Evolutionary conservation across 208 protist species (phyloP).

Genomic region (Trypanosoma boissoni): DNA sequence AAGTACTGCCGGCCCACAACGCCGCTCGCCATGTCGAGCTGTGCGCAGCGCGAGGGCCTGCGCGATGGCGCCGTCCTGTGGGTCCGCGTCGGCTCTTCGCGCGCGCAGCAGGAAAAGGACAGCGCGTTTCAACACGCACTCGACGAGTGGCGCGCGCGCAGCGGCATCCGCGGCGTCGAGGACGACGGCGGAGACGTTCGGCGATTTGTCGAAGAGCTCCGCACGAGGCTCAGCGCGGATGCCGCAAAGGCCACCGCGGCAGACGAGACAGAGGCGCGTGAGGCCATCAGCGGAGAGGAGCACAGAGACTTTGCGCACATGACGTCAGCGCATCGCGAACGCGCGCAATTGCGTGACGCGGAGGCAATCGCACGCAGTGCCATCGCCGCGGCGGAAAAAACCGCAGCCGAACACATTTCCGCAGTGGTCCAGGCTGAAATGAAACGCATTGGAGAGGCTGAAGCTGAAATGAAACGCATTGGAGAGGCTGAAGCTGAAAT

Average conservation of each 20-base stretch:
- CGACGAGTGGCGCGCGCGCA: slow-evolving; percentile 19
- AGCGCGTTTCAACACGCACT: slow-evolving; percentile 21
- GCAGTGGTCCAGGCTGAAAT: too few relatives aligned
- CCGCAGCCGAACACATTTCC: not conserved
- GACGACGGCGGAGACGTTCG: slow-evolving; percentile 28
- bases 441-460: too few relatives aligned
- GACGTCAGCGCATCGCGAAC: not conserved
- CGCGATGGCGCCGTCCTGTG: slow-evolving; percentile 25
- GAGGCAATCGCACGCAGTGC: slow-evolving; percentile 1
- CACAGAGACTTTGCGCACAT: slow-evolving; percentile 20
- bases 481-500: too few relatives aligned
- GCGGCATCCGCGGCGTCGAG: slow-evolving; percentile 8
- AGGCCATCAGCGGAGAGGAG: slow-evolving; percentile 19
- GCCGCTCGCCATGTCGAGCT: slow-evolving; percentile 22
- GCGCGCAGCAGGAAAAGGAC: slow-evolving; percentile 19
- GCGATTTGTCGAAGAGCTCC: slow-evolving; percentile 23
- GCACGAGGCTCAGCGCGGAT: slow-evolving; percentile 9
- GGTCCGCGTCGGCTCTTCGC: slow-evolving; percentile 9
- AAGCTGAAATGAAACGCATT: too few relatives aligned
- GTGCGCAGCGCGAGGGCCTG: slow-evolving; percentile 18
- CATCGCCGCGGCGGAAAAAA: not conserved
- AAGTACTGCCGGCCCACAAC: slow-evolving; percentile 22
- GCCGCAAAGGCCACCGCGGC: slow-evolving; percentile 4
- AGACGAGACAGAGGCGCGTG: slow-evolving; percentile 13
- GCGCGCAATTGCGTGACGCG: not conserved